Evolutionary conservation across 305 asterid species (phyloP), one percentile per base, ranked within the genome.

Genomic region (Fraxinus dipetala): DNA sequence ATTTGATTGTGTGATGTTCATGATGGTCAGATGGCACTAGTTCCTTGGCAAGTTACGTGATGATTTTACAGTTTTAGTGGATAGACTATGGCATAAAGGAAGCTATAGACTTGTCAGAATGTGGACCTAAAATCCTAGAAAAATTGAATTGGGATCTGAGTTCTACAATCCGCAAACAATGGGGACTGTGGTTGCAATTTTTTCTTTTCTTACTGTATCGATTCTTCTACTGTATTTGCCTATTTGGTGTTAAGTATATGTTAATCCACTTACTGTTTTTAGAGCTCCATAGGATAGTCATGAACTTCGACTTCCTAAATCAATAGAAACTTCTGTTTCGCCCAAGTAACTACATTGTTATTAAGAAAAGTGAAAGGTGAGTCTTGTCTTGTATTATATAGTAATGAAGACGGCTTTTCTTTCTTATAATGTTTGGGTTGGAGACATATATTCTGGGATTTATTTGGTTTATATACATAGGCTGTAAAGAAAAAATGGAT

Each of bases 391-490:
- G 13, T 78, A 11, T 38, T 32, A 28, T 78, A 16, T 70, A 26
- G 81, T 63, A 72, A 56, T 61, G 31, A 76, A 34, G 82, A 76
- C 11, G 45, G 28, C 40, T 30, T 69, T 30, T 67, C 75, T 69
- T 30, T 67, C 34, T 26, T 63, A 26, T 77, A 75, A 54, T 34
- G 48, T 16, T 34, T 14, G 67, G 51, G 24, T 82, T 43, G 76
- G 9, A 59, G 77, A 74, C 76, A n/a, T 79, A 13, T 51, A 26
- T 77, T 43, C 65, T 36, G 10, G 24, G 75, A 28, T 80, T 82
- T 51, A 22, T 77, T 78, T 40, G 11, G 34, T 38, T 40, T 82
- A 65, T 28, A 59, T 24, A 13, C 35, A 1, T 59, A 13, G 18
- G 78, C 31, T 69, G 73, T 26, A 40, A 77, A 38, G 63, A 32